Percentiles rank a stretch among this genome's conserved stretches.
Evolutionary conservation across 805 yeast genomes (phyloP).

Genomic region (Sugiyamaella marilandica): DNA sequence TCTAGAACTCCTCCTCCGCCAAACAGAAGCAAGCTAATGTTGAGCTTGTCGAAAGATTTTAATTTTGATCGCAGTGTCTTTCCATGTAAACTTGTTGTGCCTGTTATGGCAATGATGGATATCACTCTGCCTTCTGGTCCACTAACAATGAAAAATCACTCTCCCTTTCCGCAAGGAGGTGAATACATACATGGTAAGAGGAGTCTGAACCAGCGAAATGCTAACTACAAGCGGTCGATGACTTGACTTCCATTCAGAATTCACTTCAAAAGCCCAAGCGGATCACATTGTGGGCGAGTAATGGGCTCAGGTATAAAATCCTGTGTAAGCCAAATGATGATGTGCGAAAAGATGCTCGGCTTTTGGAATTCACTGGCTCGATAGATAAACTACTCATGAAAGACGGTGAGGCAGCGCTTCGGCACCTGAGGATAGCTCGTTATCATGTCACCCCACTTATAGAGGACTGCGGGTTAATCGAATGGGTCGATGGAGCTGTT

Average conservation of each 20-base stretch:
- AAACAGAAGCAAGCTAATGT: conserved; percentile 1
- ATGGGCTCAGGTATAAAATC: conserved; percentile 67
- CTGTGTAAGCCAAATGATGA: conserved; percentile 87
- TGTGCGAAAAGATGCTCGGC: conserved; percentile 89
- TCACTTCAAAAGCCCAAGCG: conserved; percentile 88
- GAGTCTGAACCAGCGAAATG: neutral
- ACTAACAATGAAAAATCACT: conserved; percentile 38
- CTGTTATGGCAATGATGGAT: conserved; percentile 66
- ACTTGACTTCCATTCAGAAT: conserved; percentile 61
- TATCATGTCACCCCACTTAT: conserved; percentile 87
- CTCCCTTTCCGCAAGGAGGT: conserved; percentile 42
- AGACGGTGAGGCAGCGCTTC: conserved; percentile 66
- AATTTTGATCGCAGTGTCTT: conserved; percentile 39
- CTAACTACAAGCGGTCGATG: conserved; percentile 46
- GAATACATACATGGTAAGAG: conserved; percentile 24
- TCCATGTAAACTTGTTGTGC: conserved; percentile 61
- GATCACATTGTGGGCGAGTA: conserved; percentile 68
- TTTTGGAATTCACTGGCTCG: conserved; percentile 86
- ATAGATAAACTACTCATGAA: conserved; percentile 66
- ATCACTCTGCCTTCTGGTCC: conserved; percentile 54
- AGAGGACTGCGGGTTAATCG: conserved; percentile 85
- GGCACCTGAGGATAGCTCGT: conserved; percentile 67
- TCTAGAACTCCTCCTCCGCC: conserved; percentile 13
- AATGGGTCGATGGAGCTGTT: conserved; percentile 73
- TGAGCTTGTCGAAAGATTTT: conserved; percentile 21